Base-by-base conservation (phyloP, 2,329 filamentous ascomycete genomes). In the Lachnum nothofagi region DNA sequence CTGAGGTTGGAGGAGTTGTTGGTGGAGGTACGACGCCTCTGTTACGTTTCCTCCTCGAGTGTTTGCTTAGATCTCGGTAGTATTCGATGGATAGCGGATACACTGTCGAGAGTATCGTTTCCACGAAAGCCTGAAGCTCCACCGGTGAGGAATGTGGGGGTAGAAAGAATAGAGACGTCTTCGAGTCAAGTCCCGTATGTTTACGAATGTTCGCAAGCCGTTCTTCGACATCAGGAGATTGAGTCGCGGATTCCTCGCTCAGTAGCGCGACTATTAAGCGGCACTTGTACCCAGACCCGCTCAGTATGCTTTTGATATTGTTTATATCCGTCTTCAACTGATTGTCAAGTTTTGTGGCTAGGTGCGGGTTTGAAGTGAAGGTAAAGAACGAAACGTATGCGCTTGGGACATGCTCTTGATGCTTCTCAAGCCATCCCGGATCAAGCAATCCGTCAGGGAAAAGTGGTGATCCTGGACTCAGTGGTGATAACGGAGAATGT, bases 21-120 rank as follows among this genome's bases (percentile, higher is more conserved):
- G 91, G 89, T 41, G 86, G 83, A 9, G 90, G 90, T 12, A 86
- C 82, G 16, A 82, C 76, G 6, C 88, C 86, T 50, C 90, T 80
- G 40, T 86, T 85, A 58, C 88, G 85, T 73, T 97, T 97, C 65
- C 93, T 86, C 58, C 91, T 82, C 8, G 86, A 78, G 72, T 95
- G 91, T 51, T 95, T 91, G n/a, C 89, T 90, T 10, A 97, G 76
- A 60, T 98, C 91, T 39, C 91, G 79, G 66, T 97, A 97, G 68
- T 96, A 95, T 60, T 98, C 93, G 39, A 91, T 72, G 17, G 88
- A 82, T 17, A 83, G 74, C 1, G 83, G 80, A 51, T 91, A 89
- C 38, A 96, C 67, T 1, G 84, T 78, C 2, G 80, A 73, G 40
- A 96, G 73, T 34, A 95, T 79, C 44, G 79, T 85, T 46, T 85